Percentiles rank a stretch among this genome's conserved stretches.
Conservation (phyloP, 306 rosid genomes). For the Dryas octopetala region DNA sequence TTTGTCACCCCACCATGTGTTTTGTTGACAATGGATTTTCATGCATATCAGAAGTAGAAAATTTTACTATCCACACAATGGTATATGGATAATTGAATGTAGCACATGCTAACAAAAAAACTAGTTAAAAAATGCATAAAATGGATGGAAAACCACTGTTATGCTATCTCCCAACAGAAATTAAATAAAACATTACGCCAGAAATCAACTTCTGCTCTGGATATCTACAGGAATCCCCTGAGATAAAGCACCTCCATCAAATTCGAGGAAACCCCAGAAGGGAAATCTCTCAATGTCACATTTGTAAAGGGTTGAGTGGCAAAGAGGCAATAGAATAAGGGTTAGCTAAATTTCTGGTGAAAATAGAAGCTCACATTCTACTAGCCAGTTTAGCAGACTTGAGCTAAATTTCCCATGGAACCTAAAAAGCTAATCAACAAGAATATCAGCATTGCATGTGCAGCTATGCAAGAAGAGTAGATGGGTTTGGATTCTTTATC, state of each 20-base stretch:
- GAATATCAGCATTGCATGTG: too few species aligned
- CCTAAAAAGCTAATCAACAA: background rate
- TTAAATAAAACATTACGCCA: background rate
- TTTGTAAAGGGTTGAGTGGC: background rate
- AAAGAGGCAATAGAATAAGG: background rate
- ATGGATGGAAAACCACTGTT: background rate
- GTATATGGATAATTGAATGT: background rate
- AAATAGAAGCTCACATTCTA: background rate
- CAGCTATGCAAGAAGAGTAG: background rate
- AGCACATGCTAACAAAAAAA: background rate
- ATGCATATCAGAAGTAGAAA: background rate
- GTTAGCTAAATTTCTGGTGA: background rate
- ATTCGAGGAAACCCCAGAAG: background rate
- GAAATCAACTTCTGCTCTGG: background rate
- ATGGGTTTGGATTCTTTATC: conserved; percentile 1
- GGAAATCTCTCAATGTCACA: background rate
- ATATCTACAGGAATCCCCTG: background rate
- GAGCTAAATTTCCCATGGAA: background rate
- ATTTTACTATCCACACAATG: background rate
- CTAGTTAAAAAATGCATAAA: background rate
- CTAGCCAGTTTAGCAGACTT: background rate
- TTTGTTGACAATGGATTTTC: background rate
- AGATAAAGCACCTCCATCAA: background rate
- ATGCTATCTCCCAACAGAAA: background rate
- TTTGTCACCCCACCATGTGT: too few species aligned